These are phyloP conservation scores for Chlamydomonas eustigma DNA, from an alignment of 139 green algal species.

Conservation along the genomic window DNA sequence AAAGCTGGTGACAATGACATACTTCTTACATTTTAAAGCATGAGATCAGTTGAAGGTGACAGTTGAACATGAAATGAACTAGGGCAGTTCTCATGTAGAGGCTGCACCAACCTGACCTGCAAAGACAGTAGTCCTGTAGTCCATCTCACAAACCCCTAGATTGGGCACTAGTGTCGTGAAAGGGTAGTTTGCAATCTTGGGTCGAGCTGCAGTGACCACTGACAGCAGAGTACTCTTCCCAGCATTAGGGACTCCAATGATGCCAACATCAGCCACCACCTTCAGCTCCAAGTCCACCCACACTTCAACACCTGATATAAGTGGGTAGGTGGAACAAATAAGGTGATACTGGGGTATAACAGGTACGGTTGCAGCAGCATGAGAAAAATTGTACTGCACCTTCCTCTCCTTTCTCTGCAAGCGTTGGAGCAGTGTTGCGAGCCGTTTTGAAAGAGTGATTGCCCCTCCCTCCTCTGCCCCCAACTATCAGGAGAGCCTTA, in stretches of 20 bases:
- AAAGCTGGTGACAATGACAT: no score
- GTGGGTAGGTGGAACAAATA: not conserved
- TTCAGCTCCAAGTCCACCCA: constrained; percentile 93
- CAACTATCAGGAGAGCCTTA: constrained; percentile 69
- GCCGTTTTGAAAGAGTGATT: constrained; percentile 91
- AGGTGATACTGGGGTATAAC: not conserved
- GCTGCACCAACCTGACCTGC: not conserved
- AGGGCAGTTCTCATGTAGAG: no score
- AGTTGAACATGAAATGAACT: no score
- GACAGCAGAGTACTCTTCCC: constrained; percentile 92
- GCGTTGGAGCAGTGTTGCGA: constrained; percentile 75
- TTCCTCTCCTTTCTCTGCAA: constrained; percentile 66
- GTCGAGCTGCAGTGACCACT: constrained; percentile 72
- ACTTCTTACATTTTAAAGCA: no score
- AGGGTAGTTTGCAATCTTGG: constrained; percentile 95
- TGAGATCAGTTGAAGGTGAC: no score
- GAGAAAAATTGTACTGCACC: no score
- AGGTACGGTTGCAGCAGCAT: no score
- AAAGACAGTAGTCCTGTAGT: constrained; percentile 53
- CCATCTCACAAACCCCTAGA: constrained; percentile 88
- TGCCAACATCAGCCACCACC: constrained; percentile 91
- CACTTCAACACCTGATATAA: constrained; percentile 49
- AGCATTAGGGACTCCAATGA: constrained; percentile 70
- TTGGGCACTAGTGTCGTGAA: constrained; percentile 99
- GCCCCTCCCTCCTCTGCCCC: constrained; percentile 85